A percentile compares a stretch with the other conserved stretches of the same genome.
phyloP scores from a whole-genome alignment of 2,329 filamentous ascomycete genomes.

The Pestalotiopsis sp. region DNA sequence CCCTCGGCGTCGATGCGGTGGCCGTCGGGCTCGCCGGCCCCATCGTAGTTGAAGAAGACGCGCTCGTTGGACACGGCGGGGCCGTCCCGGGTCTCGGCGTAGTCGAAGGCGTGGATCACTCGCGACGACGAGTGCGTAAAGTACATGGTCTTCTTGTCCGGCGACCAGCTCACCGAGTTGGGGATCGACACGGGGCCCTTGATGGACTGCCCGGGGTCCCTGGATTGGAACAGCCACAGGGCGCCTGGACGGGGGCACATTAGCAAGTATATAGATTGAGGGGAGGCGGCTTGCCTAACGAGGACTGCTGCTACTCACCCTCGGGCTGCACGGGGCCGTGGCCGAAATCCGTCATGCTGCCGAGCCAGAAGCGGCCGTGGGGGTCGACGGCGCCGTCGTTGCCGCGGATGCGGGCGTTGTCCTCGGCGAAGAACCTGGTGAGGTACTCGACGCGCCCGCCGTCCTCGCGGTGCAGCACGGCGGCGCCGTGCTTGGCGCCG shows the following conservation, averaged over 20 bases:
- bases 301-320: constrained; percentile 41
- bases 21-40: constrained; percentile 74
- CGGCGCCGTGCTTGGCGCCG: constrained; percentile 80
- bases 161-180: constrained; percentile 82
- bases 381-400: constrained; percentile 86
- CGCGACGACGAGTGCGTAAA: constrained; percentile 76
- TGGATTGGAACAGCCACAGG: constrained; percentile 70
- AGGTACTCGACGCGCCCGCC: constrained; percentile 52
- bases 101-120: constrained; percentile 76
- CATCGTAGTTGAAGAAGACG: constrained; percentile 71
- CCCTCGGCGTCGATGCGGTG: constrained; percentile 83
- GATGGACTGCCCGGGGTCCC: constrained; percentile 61
- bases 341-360: constrained; percentile 78
- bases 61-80: constrained; percentile 69
- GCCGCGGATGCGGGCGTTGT: constrained; percentile 60
- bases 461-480: constrained; percentile 66
- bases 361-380: constrained; percentile 81
- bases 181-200: constrained; percentile 70
- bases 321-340: constrained; percentile 60
- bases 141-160: constrained; percentile 73
- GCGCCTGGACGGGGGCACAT: constrained; percentile 52
- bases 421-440: constrained; percentile 41
- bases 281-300: background rate
- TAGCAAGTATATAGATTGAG: background rate
- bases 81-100: constrained; percentile 50